Conservation (phyloP, 352 stramenopile genomes). For the Phytophthora capsici region DNA sequence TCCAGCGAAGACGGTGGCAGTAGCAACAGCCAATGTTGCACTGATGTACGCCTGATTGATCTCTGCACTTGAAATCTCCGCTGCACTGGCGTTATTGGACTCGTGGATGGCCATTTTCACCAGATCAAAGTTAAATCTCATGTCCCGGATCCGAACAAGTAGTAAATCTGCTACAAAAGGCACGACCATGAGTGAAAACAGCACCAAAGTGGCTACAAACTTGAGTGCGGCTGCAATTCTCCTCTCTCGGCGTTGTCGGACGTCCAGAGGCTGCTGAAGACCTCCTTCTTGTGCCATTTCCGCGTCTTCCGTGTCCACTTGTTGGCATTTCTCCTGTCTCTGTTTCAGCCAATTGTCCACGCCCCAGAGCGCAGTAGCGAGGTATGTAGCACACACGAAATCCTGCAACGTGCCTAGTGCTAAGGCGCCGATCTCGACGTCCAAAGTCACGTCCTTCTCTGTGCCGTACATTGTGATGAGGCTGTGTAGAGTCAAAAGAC, state of each 20-base stretch:
- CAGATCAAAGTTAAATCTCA: constrained; percentile 41
- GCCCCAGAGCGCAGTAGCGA: constrained; percentile 28
- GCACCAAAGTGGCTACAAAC: constrained; percentile 15
- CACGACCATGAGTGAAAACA: constrained; percentile 28
- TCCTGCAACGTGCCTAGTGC: constrained; percentile 31
- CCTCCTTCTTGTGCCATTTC: not conserved
- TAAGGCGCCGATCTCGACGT: constrained; percentile 21
- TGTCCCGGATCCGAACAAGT: constrained; percentile 36
- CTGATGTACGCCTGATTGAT: constrained; percentile 28
- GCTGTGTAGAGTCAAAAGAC: constrained; percentile 19
- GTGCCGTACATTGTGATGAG: constrained; percentile 39
- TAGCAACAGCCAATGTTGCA: not conserved
- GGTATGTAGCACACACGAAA: constrained; percentile 40
- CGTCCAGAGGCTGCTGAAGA: constrained; percentile 5
- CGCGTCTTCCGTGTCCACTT: not conserved
- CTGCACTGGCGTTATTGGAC: constrained; percentile 24
- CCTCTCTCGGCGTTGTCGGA: not conserved
- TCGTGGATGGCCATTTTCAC: constrained; percentile 47
- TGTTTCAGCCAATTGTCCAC: constrained; percentile 19
- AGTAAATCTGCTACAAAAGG: constrained; percentile 42
- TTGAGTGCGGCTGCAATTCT: not conserved
- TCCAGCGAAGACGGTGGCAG: constrained; percentile 21
- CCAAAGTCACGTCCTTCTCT: constrained; percentile 19
- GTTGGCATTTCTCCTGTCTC: not conserved
- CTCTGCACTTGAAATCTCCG: constrained; percentile 28